These are phyloP conservation scores for Erodium maritimum DNA, from an alignment of 345 rosid genomes.

Conservation along the genomic window DNA sequence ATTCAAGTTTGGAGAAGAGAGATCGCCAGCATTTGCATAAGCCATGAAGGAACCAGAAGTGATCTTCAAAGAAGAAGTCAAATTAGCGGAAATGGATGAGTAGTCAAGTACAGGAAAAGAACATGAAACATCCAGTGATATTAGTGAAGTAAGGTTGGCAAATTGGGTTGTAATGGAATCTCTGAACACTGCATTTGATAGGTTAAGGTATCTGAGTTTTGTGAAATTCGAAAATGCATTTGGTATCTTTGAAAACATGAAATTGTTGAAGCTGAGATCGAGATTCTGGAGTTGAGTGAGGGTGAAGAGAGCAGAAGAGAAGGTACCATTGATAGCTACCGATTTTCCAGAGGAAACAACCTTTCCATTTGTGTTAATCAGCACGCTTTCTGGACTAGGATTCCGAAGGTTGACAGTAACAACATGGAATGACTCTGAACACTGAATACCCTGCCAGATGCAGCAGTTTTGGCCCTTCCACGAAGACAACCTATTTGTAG, in stretches of 20 bases:
- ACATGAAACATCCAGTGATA: constrained; percentile 12
- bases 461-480: constrained; percentile 20
- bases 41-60: background rate
- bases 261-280: constrained; percentile 26
- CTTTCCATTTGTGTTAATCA: constrained; percentile 1
- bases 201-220: constrained; percentile 10
- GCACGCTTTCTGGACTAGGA: constrained; percentile 4
- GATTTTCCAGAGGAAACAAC: constrained; percentile 9
- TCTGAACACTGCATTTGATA: constrained; percentile 19
- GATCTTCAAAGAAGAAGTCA: constrained; percentile 4
- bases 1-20: background rate
- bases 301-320: constrained; percentile 17
- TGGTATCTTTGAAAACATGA: constrained; percentile 19
- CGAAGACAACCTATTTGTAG: constrained; percentile 7
- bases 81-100: constrained; percentile 2
- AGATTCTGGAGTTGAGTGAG: constrained; percentile 7
- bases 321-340: constrained; percentile 10
- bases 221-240: constrained; percentile 13
- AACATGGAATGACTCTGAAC: constrained; percentile 16
- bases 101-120: background rate
- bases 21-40: background rate
- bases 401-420: constrained; percentile 13
- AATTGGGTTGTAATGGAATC: constrained; percentile 16
- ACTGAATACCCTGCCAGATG: constrained; percentile 13
- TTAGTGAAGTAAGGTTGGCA: constrained; percentile 16